Evolutionary conservation across 441 rosid genomes (phyloP), one percentile per base, ranked within the genome.

Genomic region (Breynia disticha): DNA sequence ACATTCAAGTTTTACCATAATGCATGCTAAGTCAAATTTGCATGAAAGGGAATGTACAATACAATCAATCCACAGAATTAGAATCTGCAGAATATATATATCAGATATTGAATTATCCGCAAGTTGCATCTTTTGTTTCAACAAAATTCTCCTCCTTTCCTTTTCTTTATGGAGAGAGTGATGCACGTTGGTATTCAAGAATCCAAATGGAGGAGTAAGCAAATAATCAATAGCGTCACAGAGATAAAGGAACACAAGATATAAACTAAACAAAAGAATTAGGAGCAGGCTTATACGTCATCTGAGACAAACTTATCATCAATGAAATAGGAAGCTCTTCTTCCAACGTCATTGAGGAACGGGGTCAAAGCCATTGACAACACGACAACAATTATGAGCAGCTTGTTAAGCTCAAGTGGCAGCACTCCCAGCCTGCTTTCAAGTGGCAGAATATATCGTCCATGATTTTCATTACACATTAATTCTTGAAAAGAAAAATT

Each of bases 321-420:
- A 49, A 86, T 67, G 58, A 82, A 81, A 50, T 80, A 86, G 0
- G 98, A 86, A 51, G 97, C 95, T 71, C 52, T 77, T 79, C 83
- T 80, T 63, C 97, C 98, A 67, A 75, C 72, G 50, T 84, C 94
- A 66, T 88, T 86, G 54, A 91, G 95, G 52, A 81, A 67, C 42
- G 98, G 98, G 66, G 98, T 91, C 67, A 91, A 68, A 16, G 98
- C 96, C 98, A 91, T 88, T 48, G 98, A 91, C 75, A 91, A 63
- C n/a, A 91, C 96, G 51, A 91, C 98, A 15, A 91, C 95, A 56
- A 91, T 91, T 58, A 88, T 91, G 58, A 91, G 96, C 61, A 91
- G 83, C 75, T 91, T 91, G 83, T 86, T 91, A 69, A 91, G 89
- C 78, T 91, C 98, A 63, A 88, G 93, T 16, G 98, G 98, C 50